Base-by-base conservation (phyloP, 352 stramenopile species). In the Phytophthora pinifolia region DNA sequence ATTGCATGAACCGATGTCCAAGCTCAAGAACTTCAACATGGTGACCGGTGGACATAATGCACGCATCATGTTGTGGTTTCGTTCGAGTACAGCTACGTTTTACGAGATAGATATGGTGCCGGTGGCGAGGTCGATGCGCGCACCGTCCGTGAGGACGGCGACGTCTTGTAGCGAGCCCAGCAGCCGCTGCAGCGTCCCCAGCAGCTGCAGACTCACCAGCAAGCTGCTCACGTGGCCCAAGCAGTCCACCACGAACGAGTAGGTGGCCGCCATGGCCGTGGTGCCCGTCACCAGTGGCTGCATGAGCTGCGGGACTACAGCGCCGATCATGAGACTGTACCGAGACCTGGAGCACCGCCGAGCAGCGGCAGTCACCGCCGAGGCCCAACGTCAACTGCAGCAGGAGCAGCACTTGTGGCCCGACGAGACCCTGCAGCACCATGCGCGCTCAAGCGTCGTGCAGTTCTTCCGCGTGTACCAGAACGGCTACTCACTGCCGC, bases 401-500 rank as follows among this genome's bases (percentile, higher is more conserved):
- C 59, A 43, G 67, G 54, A 6, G 64, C 54, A 14, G 46, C 53
- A 17, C 12, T 15, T 32, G 25, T 25, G 20, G 20, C 36, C 35
- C 18, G n/a, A 36, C 13, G 46, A 41, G 4, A 53, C 54, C 3
- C 54, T 72, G 17, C 46, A 51, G 14, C 38, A 60, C 22, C 57
- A 69, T 42, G 63, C 62, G 9, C 34, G 36, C 6, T 54, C 46
- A 8, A 6, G 72, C 35, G 54, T 72, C 35, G 31, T 47, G 43
- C 67, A 67, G 47, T 76, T 59, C 42, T 65, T 76, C 18, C 42
- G 32, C 10, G 53, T 71, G 35, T 74, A 67, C 41, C 54, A 69
- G 34, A 59, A 63, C 30, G 64, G 59, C 51, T 68, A 69, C 46
- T 76, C 54, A 32, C 34, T 61, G 17, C 13, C 33, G 4, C 20